Evolutionary conservation across 2,329 filamentous ascomycete species (phyloP).

Genomic region (Westerdykella sp.): DNA sequence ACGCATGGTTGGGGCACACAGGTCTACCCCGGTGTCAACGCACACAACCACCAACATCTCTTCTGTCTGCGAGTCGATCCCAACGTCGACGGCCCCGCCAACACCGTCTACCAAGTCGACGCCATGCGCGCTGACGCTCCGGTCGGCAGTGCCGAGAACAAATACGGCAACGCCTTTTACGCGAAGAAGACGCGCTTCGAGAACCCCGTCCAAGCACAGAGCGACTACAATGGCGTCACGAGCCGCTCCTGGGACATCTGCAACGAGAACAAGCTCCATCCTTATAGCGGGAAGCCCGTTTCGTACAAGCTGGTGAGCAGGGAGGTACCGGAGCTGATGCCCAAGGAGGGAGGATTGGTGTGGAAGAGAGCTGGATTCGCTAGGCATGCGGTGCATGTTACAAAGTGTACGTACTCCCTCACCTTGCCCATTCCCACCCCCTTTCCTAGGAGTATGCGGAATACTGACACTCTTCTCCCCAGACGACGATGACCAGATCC

Average conservation of each 20-base stretch:
- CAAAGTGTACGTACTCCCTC: constrained; percentile 60
- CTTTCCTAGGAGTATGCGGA: not conserved
- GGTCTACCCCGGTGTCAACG: constrained; percentile 85
- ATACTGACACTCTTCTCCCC: constrained; percentile 8
- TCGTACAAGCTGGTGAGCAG: constrained; percentile 86
- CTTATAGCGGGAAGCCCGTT: constrained; percentile 76
- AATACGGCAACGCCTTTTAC: constrained; percentile 85
- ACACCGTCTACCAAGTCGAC: constrained; percentile 81
- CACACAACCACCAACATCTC: constrained; percentile 92
- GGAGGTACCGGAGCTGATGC: constrained; percentile 71
- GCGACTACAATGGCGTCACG: constrained; percentile 75
- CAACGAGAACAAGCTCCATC: constrained; percentile 78
- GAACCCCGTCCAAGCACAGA: constrained; percentile 61
- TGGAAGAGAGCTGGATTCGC: constrained; percentile 90
- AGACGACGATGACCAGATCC: constrained; percentile 76
- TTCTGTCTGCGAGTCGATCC: constrained; percentile 87
- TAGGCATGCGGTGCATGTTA: constrained; percentile 80
- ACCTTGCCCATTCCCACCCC: not conserved
- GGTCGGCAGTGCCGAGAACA: constrained; percentile 75
- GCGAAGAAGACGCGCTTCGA: constrained; percentile 74
- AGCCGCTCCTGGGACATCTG: constrained; percentile 85
- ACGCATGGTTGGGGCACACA: constrained; percentile 84
- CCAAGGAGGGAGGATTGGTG: constrained; percentile 73
- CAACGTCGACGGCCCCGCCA: constrained; percentile 77
- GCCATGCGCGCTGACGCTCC: constrained; percentile 63